Evolutionary conservation across 2,329 filamentous ascomycete species (phyloP).

Genomic region (Colletotrichum plurivorum): DNA sequence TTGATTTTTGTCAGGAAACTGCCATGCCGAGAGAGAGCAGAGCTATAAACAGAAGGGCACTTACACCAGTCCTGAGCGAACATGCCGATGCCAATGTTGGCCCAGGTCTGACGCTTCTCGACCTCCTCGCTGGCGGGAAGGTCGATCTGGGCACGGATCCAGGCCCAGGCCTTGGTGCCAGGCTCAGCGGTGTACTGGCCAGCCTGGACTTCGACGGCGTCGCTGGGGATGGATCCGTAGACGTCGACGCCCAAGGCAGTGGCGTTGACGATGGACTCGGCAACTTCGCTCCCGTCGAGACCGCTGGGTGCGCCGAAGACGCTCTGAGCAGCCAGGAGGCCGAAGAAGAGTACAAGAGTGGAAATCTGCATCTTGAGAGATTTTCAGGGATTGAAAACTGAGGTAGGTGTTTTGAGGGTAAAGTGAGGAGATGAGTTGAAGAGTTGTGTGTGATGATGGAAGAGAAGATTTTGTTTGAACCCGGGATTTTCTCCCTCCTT

Average conservation of each 20-base stretch:
- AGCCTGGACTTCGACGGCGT: conserved; percentile 39
- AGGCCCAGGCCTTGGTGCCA: conserved; percentile 41
- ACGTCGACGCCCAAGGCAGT: conserved; percentile 40
- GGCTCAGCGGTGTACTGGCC: conserved; percentile 43
- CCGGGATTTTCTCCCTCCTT: too few relatives aligned
- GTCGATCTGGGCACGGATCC: conserved; percentile 43
- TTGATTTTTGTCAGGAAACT: not conserved
- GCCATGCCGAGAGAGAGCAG: not conserved
- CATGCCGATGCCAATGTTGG: conserved; percentile 42
- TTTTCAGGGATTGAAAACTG: not conserved
- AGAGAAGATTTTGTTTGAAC: too few relatives aligned
- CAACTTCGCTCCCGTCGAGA: not conserved
- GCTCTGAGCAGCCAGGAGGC: conserved; percentile 5
- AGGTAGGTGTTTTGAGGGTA: not conserved
- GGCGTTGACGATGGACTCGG: conserved; percentile 31
- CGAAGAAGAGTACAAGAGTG: not conserved
- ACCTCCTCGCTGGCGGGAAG: conserved; percentile 24
- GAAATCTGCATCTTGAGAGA: conserved; percentile 14
- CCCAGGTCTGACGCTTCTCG: conserved; percentile 38
- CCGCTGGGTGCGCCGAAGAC: not conserved
- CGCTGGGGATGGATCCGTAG: conserved; percentile 40
- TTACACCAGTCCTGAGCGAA: conserved; percentile 41
- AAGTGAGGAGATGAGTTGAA: too few relatives aligned
- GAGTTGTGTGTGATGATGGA: too few relatives aligned
- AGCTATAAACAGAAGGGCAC: not conserved